Conservation (phyloP, 148 eudicot genomes). For the Drosera capensis region DNA sequence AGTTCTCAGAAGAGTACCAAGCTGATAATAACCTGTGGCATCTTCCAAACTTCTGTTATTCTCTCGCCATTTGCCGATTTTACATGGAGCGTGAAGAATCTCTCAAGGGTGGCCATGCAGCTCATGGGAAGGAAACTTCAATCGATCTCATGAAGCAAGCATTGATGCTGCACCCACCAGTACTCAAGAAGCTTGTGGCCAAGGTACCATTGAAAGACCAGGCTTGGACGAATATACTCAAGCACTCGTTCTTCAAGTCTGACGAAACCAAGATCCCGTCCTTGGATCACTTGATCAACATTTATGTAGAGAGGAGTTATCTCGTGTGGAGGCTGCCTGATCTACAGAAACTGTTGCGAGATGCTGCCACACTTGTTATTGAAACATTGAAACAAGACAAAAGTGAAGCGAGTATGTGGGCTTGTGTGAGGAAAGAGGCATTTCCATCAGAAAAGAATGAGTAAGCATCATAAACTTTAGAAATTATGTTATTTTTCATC, state of each 20-base stretch:
- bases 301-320: constrained; percentile 82
- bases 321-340: constrained; percentile 95
- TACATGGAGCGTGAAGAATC: constrained; percentile 43
- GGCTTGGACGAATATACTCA: constrained; percentile 39
- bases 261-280: constrained; percentile 63
- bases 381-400: constrained; percentile 34
- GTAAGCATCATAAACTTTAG: constrained; percentile 24
- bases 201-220: constrained; percentile 89
- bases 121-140: constrained; percentile 34
- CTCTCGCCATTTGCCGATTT: constrained; percentile 74
- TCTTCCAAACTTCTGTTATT: constrained; percentile 79
- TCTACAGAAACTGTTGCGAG: constrained; percentile 59
- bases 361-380: constrained; percentile 51
- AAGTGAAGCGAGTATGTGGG: constrained; percentile 70
- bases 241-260: constrained; percentile 34
- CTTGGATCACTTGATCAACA: constrained; percentile 68
- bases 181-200: constrained; percentile 52
- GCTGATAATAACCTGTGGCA: constrained; percentile 65
- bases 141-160: constrained; percentile 87
- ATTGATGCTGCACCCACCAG: constrained; percentile 88
- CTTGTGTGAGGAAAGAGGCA: constrained; percentile 86
- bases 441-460: constrained; percentile 79
- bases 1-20: constrained; percentile 59
- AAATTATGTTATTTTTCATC: neutral
- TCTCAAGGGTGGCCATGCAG: constrained; percentile 13